These are phyloP conservation scores for Ramaria sp. DNA, from an alignment of 768 basidiomycete genomes.

Conservation along the genomic window DNA sequence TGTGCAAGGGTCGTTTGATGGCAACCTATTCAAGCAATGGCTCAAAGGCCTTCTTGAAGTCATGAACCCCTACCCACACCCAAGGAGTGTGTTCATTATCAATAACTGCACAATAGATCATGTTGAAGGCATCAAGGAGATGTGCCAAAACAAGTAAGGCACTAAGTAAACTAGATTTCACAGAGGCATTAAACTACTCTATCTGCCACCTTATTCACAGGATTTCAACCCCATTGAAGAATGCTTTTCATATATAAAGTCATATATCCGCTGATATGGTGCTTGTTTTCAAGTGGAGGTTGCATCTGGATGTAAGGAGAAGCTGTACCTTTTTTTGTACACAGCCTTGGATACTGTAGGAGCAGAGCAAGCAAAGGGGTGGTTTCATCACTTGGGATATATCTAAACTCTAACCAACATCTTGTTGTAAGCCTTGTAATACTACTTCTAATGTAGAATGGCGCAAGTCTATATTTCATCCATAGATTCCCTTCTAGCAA, in stretches of 20 bases:
- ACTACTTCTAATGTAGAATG: neutral
- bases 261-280: slow-evolving; percentile 19
- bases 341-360: neutral
- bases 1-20: no score
- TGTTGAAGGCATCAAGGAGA: slow-evolving; percentile 15
- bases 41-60: no score
- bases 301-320: neutral
- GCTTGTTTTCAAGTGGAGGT: neutral
- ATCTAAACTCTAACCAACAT: neutral
- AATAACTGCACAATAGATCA: slow-evolving; percentile 30
- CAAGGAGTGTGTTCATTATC: slow-evolving; percentile 26
- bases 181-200: slow-evolving; percentile 19
- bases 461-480: neutral
- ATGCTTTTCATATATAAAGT: slow-evolving; percentile 22
- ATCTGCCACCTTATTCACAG: slow-evolving; percentile 26
- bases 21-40: no score
- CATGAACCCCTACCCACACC: no score
- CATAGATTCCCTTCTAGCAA: neutral
- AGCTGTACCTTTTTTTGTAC: neutral
- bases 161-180: no score
- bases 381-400: slow-evolving; percentile 1
- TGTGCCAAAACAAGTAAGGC: no score
- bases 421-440: no score
- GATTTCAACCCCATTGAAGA: slow-evolving; percentile 29
- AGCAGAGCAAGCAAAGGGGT: neutral